A percentile compares a stretch with the other conserved stretches of the same genome.
Conservation (phyloP, 2,329 filamentous ascomycete species). For the Albophoma yamanashiensis region DNA sequence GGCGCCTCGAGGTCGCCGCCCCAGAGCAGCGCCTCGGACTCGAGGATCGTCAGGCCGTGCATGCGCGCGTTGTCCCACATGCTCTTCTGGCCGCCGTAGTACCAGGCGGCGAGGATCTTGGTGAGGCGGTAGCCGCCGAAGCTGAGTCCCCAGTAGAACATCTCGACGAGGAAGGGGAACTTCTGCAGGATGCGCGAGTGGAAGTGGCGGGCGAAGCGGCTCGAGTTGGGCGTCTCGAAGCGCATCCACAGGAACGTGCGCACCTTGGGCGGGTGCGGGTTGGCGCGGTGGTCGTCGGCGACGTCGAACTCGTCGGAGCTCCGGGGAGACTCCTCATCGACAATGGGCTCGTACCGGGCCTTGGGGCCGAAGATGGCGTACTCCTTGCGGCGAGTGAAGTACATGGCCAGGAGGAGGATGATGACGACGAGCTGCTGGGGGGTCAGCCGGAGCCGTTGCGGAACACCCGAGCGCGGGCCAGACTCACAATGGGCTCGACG, state of each 20-base stretch:
- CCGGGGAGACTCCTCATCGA: constrained; percentile 13
- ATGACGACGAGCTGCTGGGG: constrained; percentile 20
- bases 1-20: constrained; percentile 3
- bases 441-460: not conserved
- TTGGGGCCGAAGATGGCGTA: constrained; percentile 18
- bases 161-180: constrained; percentile 63
- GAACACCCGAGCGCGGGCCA: not conserved
- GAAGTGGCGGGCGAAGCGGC: constrained; percentile 45
- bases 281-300: constrained; percentile 2
- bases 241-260: constrained; percentile 7
- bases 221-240: constrained; percentile 51
- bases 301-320: constrained; percentile 11
- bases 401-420: constrained; percentile 26
- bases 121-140: constrained; percentile 5
- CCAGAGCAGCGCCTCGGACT: constrained; percentile 6
- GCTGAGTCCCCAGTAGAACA: constrained; percentile 55
- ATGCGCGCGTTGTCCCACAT: constrained; percentile 27
- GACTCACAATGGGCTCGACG: constrained; percentile 21
- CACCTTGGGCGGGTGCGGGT: constrained; percentile 6
- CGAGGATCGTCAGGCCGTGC: constrained; percentile 2
- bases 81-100: constrained; percentile 5
- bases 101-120: constrained; percentile 5
- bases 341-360: constrained; percentile 11
- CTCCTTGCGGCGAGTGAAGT: constrained; percentile 22
- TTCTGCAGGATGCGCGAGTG: constrained; percentile 54